phyloP scores from a whole-genome alignment of 305 asterid genomes.

The Plantago rigida region DNA sequence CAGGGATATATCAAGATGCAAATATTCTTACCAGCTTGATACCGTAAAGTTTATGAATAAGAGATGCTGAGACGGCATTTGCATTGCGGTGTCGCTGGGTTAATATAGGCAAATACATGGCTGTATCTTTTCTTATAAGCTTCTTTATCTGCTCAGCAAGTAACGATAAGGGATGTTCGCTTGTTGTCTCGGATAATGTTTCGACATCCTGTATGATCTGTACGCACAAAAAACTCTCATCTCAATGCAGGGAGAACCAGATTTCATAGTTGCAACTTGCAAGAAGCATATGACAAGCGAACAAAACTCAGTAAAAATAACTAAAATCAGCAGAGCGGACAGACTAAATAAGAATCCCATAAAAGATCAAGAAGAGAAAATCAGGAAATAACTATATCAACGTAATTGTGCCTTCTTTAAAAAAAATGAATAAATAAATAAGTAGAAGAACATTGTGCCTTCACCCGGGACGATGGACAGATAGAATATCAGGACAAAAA shows the following conservation, averaged over 20 bases:
- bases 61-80: constrained; percentile 77
- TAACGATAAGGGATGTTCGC: constrained; percentile 75
- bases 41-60: constrained; percentile 85
- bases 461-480: no score
- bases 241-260: constrained; percentile 11
- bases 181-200: constrained; percentile 54
- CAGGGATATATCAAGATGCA: constrained; percentile 23
- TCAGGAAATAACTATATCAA: no score
- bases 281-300: no score
- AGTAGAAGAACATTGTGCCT: no score
- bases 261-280: not conserved
- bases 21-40: constrained; percentile 60
- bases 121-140: constrained; percentile 50
- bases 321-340: no score
- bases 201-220: constrained; percentile 87
- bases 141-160: constrained; percentile 74
- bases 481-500: no score
- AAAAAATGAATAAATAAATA: no score
- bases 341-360: no score
- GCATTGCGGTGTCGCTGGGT: constrained; percentile 66
- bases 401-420: no score
- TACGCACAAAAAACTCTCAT: constrained; percentile 23
- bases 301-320: no score
- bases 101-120: constrained; percentile 66
- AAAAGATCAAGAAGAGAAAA: no score